Conservation (phyloP, 176 grass and related monocot genomes). For the Oryza officinalis region DNA sequence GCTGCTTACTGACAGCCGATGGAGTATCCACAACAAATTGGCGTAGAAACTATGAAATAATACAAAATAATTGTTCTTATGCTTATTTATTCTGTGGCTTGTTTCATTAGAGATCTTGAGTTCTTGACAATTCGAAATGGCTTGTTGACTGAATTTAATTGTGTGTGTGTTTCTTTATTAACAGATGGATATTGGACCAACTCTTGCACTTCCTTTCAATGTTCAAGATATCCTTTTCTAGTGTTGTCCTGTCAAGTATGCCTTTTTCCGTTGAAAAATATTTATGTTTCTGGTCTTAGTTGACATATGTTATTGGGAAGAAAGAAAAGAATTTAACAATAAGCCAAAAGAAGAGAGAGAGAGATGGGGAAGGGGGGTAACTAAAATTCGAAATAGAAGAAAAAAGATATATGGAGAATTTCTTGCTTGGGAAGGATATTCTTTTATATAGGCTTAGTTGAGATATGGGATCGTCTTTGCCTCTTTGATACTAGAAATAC, state of each 20-base stretch:
- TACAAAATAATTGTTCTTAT: background rate
- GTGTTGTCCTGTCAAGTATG: background rate
- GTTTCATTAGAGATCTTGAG: background rate
- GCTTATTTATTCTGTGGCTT: background rate
- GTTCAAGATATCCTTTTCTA: constrained; percentile 86
- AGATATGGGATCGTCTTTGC: background rate
- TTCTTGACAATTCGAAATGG: background rate
- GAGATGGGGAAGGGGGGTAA: too few relatives aligned
- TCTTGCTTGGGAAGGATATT: background rate
- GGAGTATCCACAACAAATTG: background rate
- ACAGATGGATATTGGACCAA: constrained; percentile 82
- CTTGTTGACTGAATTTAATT: constrained; percentile 13
- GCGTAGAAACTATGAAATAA: background rate
- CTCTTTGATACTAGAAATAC: background rate
- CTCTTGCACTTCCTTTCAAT: constrained; percentile 76
- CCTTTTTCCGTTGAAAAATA: background rate
- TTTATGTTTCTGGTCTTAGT: constrained; percentile 7
- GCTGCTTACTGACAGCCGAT: background rate
- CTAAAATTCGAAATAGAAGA: background rate
- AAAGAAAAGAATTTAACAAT: background rate
- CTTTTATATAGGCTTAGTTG: background rate
- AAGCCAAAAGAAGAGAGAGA: background rate
- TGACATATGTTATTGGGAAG: background rate
- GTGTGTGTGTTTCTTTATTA: constrained; percentile 37
- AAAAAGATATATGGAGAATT: background rate